Evolutionary conservation across 352 stramenopile species (phyloP), one percentile per base, ranked within the genome.

Genomic region (Phytopythium oedochilum): DNA sequence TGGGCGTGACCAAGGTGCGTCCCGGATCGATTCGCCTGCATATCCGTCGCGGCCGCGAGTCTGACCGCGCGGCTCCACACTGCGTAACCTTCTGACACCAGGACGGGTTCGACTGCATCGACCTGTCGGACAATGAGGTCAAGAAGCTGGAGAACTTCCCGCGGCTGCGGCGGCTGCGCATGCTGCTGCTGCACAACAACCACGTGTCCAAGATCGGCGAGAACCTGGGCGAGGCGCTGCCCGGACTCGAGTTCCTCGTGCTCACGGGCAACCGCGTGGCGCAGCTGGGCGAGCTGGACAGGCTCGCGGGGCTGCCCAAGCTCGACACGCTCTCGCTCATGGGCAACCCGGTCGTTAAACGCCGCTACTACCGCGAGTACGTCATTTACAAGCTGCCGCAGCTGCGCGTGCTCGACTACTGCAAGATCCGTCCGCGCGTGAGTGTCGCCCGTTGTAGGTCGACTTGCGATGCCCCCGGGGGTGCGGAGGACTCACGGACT

Each of bases 71-170:
- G 32, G 2, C 7, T 36, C 7, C n/a, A n/a, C n/a, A n/a, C n/a
- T n/a, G n/a, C n/a, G n/a, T n/a, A n/a, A n/a, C n/a, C n/a, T n/a
- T n/a, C n/a, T n/a, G n/a, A n/a, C 32, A 11, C 32, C 55, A 96
- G 86, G 89, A 98, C 63, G 85, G 89, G 17, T 97, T 96, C 53
- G 93, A 98, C 70, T 96, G 88, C 61, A 88, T 98, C 38, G 93
- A 98, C 59, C 71, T 98, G 29, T 96, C 84, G 59, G 93, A 98
- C 68, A 98, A 98, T 64, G 90, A 98, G 62, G 93, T 98, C 57
- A 96, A 96, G 66, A 96, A 91, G 66, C 70, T 98, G 2, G 93
- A 97, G 69, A 97, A 97, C 76, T 97, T 98, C 54, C 92, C 92
- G 46, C 70, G 82, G 3, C 78, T 96, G 53, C 74, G 74, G 32